Base-by-base conservation (phyloP, 208 protist genomes). In the Naegleria gruberi region DNA sequence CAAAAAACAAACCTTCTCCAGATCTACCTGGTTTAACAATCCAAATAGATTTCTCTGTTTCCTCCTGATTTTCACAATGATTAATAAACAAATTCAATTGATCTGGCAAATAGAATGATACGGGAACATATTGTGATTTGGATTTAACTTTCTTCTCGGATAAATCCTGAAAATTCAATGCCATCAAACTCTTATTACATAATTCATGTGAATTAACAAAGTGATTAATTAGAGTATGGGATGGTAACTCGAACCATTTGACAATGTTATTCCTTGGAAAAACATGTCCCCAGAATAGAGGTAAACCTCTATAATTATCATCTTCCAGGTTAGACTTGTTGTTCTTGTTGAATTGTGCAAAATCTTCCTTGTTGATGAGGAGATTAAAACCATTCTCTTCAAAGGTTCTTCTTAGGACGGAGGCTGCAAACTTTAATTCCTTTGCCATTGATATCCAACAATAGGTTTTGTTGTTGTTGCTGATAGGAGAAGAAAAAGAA, bases 171-270 rank as follows among this genome's bases (percentile, higher is more conserved):
- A 87, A 87, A 87, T 87, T 47, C 6, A 87, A 8, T 40, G 83
- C 23, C 83, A 87, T 87, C 12, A 34, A 37, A 40, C 8, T 55
- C 37, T 87, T 87, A 34, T 45, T 55, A 26, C n/a, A 44, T 34
- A 87, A 55, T 41, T 87, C n/a, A 87, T 87, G 83, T 40, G 19
- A 40, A 87, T 87, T 87, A 6, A 43, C 43, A 87, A 87, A 87
- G 42, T 87, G 83, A 87, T 87, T 87, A 41, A 87, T 87, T 17
- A 87, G 26, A 40, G 43, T 55, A 23, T 65, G 30, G 15, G 51
- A 65, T 57, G 6, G 19, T 23, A 23, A 26, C 55, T 30, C 43
- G 30, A 30, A 30, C 51, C 51, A 65, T 65, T 65, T 65, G 19
- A 65, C 51, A 87, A 87, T 87, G 6, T 77, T 77, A 37, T 30